Evolutionary conservation across 768 basidiomycete species (phyloP).

Genomic region (Dioszegia crocea): DNA sequence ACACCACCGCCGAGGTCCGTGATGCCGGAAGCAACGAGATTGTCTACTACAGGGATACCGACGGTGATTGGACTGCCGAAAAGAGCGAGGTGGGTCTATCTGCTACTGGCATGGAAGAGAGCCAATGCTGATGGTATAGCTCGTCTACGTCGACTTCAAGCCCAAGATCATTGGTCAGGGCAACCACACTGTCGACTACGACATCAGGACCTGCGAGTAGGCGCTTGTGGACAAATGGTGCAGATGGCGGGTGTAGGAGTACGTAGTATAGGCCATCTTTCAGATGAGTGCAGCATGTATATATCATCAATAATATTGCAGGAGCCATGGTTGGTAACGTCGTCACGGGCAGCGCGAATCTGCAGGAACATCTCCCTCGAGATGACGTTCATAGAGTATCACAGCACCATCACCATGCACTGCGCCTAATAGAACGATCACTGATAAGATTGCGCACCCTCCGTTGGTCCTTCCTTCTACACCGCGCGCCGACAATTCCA

Average conservation of each 20-base stretch:
- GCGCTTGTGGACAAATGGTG: background rate
- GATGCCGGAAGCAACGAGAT: slow-evolving; percentile 41
- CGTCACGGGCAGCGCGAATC: too few relatives aligned
- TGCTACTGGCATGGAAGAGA: background rate
- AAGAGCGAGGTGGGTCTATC: slow-evolving; percentile 40
- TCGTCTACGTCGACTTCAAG: slow-evolving; percentile 48
- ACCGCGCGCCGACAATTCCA: too few relatives aligned
- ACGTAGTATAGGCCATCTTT: background rate
- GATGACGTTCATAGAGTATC: too few relatives aligned
- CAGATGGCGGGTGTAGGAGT: background rate
- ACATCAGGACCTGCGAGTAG: slow-evolving; percentile 36
- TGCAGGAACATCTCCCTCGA: too few relatives aligned
- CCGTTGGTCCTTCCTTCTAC: too few relatives aligned
- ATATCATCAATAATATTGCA: too few relatives aligned
- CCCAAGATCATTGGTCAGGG: slow-evolving; percentile 38
- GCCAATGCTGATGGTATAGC: slow-evolving; percentile 6
- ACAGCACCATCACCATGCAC: too few relatives aligned
- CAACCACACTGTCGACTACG: slow-evolving; percentile 45
- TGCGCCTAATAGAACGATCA: too few relatives aligned
- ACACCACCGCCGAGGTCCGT: slow-evolving; percentile 46
- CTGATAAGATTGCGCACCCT: too few relatives aligned
- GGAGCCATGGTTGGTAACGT: too few relatives aligned
- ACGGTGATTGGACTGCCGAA: slow-evolving; percentile 47
- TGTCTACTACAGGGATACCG: slow-evolving; percentile 44
- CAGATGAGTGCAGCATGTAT: background rate